Percentiles rank a stretch among this genome's conserved stretches.
phyloP scores from a whole-genome alignment of 2,329 filamentous ascomycete genomes.

The Ascocoryne sarcoides region DNA sequence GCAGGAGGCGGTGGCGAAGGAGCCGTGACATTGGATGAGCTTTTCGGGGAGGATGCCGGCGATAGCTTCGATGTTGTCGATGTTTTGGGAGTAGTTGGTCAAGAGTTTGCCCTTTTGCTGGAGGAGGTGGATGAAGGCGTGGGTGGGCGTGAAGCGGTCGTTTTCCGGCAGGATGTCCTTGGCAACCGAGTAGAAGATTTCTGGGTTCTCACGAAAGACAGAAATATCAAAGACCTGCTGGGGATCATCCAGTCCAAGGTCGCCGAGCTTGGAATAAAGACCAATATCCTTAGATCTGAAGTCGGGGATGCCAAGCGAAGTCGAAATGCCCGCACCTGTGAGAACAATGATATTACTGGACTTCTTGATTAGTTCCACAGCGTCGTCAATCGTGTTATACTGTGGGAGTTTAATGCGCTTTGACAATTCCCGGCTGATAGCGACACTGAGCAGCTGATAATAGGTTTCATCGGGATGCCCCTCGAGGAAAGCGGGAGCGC shows the following conservation, averaged over 20 bases:
- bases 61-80: conserved; percentile 87
- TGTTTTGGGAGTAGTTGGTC: conserved; percentile 98
- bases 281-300: conserved; percentile 91
- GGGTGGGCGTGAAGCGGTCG: conserved; percentile 79
- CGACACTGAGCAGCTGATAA: conserved; percentile 65
- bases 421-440: conserved; percentile 69
- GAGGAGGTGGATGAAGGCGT: conserved; percentile 84
- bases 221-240: conserved; percentile 93
- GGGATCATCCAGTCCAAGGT: conserved; percentile 68
- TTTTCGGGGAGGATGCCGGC: conserved; percentile 76
- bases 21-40: conserved; percentile 92
- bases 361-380: conserved; percentile 63
- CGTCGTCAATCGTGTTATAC: conserved; percentile 85
- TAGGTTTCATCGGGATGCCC: conserved; percentile 65
- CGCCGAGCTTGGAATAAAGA: conserved; percentile 76
- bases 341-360: conserved; percentile 84
- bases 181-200: conserved; percentile 84
- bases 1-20: conserved; percentile 87
- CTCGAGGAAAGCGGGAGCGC: conserved; percentile 64
- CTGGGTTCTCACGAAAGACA: conserved; percentile 77
- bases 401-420: conserved; percentile 71
- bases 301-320: conserved; percentile 91
- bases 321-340: conserved; percentile 93
- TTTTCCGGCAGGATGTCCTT: conserved; percentile 80
- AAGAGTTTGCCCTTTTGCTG: conserved; percentile 83